Percentiles rank a stretch among this genome's conserved stretches.
phyloP scores from a whole-genome alignment of 345 rosid genomes.

The Lenwebbia sp. region DNA sequence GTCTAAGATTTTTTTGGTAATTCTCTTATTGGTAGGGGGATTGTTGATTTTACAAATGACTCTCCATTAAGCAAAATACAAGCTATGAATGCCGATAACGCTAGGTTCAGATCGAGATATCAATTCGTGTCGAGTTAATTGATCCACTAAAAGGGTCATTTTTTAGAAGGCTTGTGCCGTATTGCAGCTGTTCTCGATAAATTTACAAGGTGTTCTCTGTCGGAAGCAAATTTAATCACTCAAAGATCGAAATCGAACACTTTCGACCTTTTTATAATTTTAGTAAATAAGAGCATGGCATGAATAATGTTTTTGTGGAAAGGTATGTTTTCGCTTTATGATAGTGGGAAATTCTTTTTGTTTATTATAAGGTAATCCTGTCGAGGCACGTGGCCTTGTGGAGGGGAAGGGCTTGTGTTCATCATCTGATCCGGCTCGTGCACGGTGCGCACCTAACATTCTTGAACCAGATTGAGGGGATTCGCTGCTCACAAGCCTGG shows the following conservation, averaged over 20 bases:
- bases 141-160: fast-evolving
- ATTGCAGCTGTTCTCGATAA: too few species aligned
- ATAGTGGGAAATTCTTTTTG: neutral
- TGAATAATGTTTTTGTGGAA: neutral
- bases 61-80: too few species aligned
- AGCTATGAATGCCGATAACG: fast-evolving
- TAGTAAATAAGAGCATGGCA: neutral
- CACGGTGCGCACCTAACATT: neutral
- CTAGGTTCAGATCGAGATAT: fast-evolving
- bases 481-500: too few species aligned
- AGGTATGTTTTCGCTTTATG: neutral
- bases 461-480: neutral
- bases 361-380: neutral
- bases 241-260: neutral
- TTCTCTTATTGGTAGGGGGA: too few species aligned
- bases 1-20: too few species aligned
- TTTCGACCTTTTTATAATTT: neutral
- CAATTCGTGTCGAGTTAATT: fast-evolving
- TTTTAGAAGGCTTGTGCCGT: neutral
- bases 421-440: neutral
- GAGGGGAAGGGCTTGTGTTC: neutral
- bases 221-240: neutral
- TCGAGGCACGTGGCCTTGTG: neutral
- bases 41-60: too few species aligned
- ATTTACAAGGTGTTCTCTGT: too few species aligned